A percentile compares a stretch with the other conserved stretches of the same genome.
Evolutionary conservation across 2,329 filamentous ascomycete species (phyloP).

Genomic region (Lachnellula suecica): DNA sequence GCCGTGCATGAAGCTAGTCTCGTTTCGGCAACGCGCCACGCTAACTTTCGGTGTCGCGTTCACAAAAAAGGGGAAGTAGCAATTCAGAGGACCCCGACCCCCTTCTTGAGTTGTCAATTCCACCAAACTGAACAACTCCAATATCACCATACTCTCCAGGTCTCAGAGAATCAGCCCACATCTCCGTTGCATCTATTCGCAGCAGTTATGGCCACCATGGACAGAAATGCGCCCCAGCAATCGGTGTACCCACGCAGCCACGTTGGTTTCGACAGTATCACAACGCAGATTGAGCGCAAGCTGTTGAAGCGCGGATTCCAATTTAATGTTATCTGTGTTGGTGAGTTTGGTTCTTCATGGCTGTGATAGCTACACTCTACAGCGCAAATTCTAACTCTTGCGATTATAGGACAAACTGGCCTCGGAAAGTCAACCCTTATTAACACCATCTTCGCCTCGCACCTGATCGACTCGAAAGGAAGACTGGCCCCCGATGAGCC

Average conservation of each 20-base stretch:
- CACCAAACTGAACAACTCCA: too few relatives aligned
- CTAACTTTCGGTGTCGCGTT: conserved; percentile 26
- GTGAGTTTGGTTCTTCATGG: conserved; percentile 57
- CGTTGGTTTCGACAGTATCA: conserved; percentile 99
- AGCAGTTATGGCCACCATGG: conserved; percentile 33
- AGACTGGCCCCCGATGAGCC: conserved; percentile 89
- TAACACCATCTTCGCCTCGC: conserved; percentile 99
- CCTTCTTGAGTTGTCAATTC: too few relatives aligned
- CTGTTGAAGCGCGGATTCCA: conserved; percentile 99
- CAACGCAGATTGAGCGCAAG: conserved; percentile 98
- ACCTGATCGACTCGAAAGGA: conserved; percentile 98
- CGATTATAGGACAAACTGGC: conserved; percentile 81
- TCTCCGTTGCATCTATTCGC: conserved; percentile 9
- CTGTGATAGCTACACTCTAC: neutral
- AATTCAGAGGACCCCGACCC: conserved; percentile 16
- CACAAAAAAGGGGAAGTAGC: conserved; percentile 15
- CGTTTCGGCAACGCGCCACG: conserved; percentile 26
- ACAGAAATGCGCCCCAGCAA: conserved; percentile 32
- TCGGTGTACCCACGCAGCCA: conserved; percentile 85
- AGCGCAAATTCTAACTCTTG: conserved; percentile 22
- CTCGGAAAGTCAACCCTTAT: conserved; percentile 98
- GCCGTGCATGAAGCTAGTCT: conserved; percentile 13
- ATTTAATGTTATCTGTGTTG: conserved; percentile 99
- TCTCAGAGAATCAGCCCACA: conserved; percentile 8
- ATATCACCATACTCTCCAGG: too few relatives aligned